These are phyloP conservation scores for Psidium friedrichsthalianum DNA, from an alignment of 345 rosid species.

Conservation along the genomic window DNA sequence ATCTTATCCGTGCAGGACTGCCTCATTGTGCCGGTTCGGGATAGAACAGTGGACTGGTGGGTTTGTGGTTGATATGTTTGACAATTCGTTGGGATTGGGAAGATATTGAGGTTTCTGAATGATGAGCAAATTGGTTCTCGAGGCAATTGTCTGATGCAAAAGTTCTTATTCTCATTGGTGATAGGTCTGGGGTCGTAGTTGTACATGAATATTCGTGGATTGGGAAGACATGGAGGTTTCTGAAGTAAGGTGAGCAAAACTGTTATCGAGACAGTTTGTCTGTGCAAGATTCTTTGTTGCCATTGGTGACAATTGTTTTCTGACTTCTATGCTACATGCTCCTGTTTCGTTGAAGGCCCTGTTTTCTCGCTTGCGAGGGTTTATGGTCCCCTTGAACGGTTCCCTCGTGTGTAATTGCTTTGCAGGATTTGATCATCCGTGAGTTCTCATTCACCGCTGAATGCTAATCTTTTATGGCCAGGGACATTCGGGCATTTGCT, in stretches of 20 bases:
- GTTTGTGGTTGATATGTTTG: background rate
- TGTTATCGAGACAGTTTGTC: no score
- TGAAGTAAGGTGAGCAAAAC: no score
- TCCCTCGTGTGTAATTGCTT: background rate
- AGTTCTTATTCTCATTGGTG: no score
- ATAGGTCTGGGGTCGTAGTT: no score
- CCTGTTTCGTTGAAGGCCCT: background rate
- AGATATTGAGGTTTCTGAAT: background rate
- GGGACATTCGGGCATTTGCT: slow-evolving; percentile 85
- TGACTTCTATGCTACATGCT: background rate
- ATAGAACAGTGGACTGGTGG: background rate
- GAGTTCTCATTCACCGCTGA: slow-evolving; percentile 82
- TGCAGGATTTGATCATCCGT: slow-evolving; percentile 63
- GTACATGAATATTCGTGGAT: no score
- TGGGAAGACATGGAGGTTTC: no score
- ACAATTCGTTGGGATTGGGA: background rate
- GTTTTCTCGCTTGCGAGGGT: background rate
- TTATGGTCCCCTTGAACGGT: background rate
- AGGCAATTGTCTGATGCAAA: background rate
- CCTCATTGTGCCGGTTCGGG: background rate
- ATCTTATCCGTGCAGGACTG: background rate
- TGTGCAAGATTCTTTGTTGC: background rate
- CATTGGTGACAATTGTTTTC: background rate
- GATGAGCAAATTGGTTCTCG: background rate
- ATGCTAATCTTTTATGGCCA: slow-evolving; percentile 99